phyloP scores from a whole-genome alignment of 2,329 filamentous ascomycete genomes.

The Scedosporium minutisporum region DNA sequence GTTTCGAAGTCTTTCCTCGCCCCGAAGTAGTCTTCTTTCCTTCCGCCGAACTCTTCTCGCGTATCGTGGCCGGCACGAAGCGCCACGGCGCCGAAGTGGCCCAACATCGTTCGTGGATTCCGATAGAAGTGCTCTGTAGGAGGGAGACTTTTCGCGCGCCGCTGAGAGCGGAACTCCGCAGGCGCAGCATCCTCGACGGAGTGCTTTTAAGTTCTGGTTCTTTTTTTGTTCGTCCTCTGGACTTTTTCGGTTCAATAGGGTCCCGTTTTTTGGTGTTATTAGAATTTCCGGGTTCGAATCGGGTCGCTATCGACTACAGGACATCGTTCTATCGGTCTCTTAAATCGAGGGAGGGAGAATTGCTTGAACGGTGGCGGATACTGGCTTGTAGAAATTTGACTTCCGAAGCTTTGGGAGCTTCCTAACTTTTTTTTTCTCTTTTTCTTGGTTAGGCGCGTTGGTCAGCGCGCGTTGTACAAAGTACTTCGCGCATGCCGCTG shows the following conservation, averaged over 20 bases:
- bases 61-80: background rate
- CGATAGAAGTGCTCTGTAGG: background rate
- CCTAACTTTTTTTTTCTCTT: background rate
- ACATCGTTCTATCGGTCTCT: background rate
- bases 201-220: background rate
- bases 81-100: background rate
- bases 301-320: background rate
- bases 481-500: no score
- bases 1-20: no score
- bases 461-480: background rate
- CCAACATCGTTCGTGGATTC: background rate
- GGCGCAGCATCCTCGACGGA: constrained; percentile 4
- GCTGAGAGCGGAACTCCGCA: background rate
- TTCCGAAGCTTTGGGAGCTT: background rate
- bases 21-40: no score
- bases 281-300: background rate
- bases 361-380: background rate
- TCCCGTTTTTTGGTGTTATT: no score
- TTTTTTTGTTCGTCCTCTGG: background rate
- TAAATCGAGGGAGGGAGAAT: background rate
- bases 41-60: no score
- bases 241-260: background rate
- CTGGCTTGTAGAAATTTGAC: background rate
- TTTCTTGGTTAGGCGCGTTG: background rate
- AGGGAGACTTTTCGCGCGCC: background rate